Evolutionary conservation across 2,329 filamentous ascomycete genomes (phyloP).

Genomic region (Ceratocystis alfenasii): DNA sequence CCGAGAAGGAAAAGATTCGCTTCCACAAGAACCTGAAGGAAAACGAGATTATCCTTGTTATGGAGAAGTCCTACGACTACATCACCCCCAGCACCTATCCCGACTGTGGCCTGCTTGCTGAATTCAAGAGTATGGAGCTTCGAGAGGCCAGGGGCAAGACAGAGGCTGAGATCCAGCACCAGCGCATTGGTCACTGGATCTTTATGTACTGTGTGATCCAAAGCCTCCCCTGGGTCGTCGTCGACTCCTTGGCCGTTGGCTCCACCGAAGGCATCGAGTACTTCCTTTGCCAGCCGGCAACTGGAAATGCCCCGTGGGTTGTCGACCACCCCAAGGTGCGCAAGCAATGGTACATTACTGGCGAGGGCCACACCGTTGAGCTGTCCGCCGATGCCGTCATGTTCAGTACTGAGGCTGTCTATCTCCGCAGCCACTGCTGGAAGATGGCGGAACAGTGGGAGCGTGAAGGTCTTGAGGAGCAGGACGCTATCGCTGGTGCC

Average conservation of each 20-base stretch:
- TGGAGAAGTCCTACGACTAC: slow-evolving; percentile 72
- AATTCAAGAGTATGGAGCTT: slow-evolving; percentile 59
- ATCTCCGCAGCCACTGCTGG: slow-evolving; percentile 48
- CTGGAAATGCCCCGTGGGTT: slow-evolving; percentile 62
- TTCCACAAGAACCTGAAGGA: slow-evolving; percentile 62
- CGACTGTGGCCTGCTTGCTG: slow-evolving; percentile 47
- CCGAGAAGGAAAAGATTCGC: slow-evolving; percentile 63
- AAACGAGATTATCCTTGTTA: slow-evolving; percentile 61
- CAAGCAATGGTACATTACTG: slow-evolving; percentile 63
- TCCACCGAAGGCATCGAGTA: slow-evolving; percentile 65
- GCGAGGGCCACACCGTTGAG: slow-evolving; percentile 46
- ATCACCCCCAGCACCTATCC: slow-evolving; percentile 41
- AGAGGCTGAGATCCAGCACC: slow-evolving; percentile 55
- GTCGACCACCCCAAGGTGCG: slow-evolving; percentile 51
- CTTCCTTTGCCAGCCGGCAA: slow-evolving; percentile 65
- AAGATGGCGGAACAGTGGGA: slow-evolving; percentile 42
- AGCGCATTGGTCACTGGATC: slow-evolving; percentile 66
- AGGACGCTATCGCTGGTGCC: neutral
- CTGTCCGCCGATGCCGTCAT: slow-evolving; percentile 48
- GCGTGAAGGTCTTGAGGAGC: slow-evolving; percentile 27
- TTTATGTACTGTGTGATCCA: slow-evolving; percentile 71
- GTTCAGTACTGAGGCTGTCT: slow-evolving; percentile 50
- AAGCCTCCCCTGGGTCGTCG: slow-evolving; percentile 62
- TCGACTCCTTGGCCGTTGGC: slow-evolving; percentile 59
- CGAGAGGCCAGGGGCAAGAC: slow-evolving; percentile 53